Percentiles rank a stretch among this genome's conserved stretches.
These are phyloP conservation scores for Penicillium paradoxum DNA, from an alignment of 495 filamentous ascomycete species.

Conservation along the genomic window DNA sequence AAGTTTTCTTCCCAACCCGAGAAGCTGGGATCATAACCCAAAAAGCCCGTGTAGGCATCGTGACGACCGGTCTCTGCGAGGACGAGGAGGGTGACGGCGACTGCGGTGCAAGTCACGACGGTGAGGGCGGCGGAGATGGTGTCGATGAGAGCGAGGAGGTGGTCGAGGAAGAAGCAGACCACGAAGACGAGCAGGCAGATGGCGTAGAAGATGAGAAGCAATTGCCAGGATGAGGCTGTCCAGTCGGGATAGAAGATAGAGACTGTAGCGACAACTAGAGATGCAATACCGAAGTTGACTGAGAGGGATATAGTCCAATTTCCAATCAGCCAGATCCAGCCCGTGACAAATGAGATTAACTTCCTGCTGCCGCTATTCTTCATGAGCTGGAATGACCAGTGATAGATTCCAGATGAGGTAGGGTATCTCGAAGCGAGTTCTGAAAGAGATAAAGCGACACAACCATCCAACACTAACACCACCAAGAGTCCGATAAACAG, in stretches of 20 bases:
- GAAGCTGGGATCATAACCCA: slow-evolving; percentile 42
- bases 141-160: slow-evolving; percentile 47
- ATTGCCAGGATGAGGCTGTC: slow-evolving; percentile 44
- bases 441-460: slow-evolving; percentile 26
- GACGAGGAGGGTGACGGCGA: slow-evolving; percentile 42
- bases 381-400: slow-evolving; percentile 31
- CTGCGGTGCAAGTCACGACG: slow-evolving; percentile 17
- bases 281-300: slow-evolving; percentile 55
- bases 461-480: slow-evolving; percentile 18
- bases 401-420: slow-evolving; percentile 36
- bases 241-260: slow-evolving; percentile 48
- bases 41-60: slow-evolving; percentile 49
- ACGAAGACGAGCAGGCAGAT: slow-evolving; percentile 47
- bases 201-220: slow-evolving; percentile 49
- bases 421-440: slow-evolving; percentile 36
- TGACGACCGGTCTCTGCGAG: slow-evolving; percentile 43
- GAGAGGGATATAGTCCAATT: slow-evolving; percentile 60
- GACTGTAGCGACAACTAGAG: slow-evolving; percentile 48
- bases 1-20: slow-evolving; percentile 52
- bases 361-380: slow-evolving; percentile 6
- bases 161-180: slow-evolving; percentile 48
- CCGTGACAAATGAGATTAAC: slow-evolving; percentile 52
- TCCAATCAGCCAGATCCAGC: slow-evolving; percentile 56
- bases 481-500: slow-evolving; percentile 24
- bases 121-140: slow-evolving; percentile 23